A percentile compares a stretch with the other conserved stretches of the same genome.
Conservation (phyloP, 2,329 filamentous ascomycete species). For the Ceratocystis diversiconidia region DNA sequence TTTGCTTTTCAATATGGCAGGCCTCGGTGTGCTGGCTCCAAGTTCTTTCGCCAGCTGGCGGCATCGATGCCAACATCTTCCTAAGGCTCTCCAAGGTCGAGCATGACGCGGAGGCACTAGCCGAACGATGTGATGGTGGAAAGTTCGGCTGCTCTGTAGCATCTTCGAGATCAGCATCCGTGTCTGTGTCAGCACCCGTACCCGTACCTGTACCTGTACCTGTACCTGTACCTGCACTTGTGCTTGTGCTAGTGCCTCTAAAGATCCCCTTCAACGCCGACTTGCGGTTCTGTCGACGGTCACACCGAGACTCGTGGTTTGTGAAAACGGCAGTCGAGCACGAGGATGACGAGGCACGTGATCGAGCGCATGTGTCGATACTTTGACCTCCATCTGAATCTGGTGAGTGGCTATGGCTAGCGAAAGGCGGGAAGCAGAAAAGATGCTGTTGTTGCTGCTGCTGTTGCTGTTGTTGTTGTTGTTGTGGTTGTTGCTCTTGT, state of each 20-base stretch:
- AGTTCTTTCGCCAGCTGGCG: neutral
- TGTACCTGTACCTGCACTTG: neutral
- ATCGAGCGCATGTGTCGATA: neutral
- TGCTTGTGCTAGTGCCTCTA: neutral
- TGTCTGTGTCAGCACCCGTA: neutral
- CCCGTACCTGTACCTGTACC: neutral
- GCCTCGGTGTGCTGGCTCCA: constrained; percentile 5
- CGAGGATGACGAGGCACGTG: neutral
- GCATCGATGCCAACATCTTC: neutral
- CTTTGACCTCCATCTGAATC: neutral
- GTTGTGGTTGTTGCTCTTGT: neutral
- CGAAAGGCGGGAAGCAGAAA: neutral
- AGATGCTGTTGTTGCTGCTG: neutral
- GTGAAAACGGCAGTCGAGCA: neutral
- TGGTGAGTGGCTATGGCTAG: neutral
- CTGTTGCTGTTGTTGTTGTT: neutral
- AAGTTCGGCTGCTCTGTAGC: neutral
- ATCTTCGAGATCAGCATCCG: neutral
- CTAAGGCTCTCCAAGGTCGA: neutral
- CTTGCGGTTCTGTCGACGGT: neutral
- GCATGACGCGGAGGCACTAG: neutral
- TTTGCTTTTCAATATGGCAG: neutral
- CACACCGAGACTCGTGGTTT: neutral
- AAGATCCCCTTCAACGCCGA: neutral
- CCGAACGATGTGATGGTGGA: neutral